Conservation (phyloP, 75 land plant genomes). For the Cunninghamia lanceolata region DNA sequence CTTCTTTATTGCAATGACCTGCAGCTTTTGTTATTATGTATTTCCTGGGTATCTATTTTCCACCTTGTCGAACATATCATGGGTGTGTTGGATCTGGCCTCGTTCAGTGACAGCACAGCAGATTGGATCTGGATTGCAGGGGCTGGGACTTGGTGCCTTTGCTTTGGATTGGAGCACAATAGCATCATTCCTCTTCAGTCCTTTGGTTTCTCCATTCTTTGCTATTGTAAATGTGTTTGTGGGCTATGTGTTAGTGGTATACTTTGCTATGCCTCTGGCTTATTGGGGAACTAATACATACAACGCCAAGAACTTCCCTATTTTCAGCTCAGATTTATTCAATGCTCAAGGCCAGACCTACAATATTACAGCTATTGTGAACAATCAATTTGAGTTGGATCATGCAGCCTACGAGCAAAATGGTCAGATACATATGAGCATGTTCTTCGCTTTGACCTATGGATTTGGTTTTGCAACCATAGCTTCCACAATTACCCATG, state of each 20-base stretch:
- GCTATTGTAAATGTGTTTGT: conserved; percentile 61
- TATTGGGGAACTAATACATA: conserved; percentile 61
- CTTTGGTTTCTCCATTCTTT: conserved; percentile 63
- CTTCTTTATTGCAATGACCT: conserved; percentile 54
- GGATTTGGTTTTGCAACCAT: too few species aligned
- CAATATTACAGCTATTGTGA: conserved; percentile 58
- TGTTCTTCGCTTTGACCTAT: conserved; percentile 71
- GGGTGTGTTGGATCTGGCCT: conserved; percentile 63
- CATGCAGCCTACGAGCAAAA: conserved; percentile 31
- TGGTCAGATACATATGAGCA: conserved; percentile 63
- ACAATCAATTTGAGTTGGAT: conserved; percentile 62
- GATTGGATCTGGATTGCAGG: conserved; percentile 60
- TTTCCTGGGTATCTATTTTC: conserved; percentile 73
- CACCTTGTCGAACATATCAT: conserved; percentile 59
- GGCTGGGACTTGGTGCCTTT: conserved; percentile 67
- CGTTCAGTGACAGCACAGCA: conserved; percentile 29
- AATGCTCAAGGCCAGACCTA: conserved; percentile 44
- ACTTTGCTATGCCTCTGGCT: conserved; percentile 41
- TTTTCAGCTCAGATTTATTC: conserved; percentile 59
- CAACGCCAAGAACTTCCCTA: conserved; percentile 60
- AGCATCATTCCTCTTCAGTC: conserved; percentile 65
- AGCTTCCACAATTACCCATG: too few species aligned
- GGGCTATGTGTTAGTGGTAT: conserved; percentile 50
- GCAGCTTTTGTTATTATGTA: conserved; percentile 64
- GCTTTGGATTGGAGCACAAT: conserved; percentile 70